Percentiles rank a stretch among this genome's conserved stretches.
Conservation (phyloP, 257 asterid genomes). For the Asclepias syriaca region DNA sequence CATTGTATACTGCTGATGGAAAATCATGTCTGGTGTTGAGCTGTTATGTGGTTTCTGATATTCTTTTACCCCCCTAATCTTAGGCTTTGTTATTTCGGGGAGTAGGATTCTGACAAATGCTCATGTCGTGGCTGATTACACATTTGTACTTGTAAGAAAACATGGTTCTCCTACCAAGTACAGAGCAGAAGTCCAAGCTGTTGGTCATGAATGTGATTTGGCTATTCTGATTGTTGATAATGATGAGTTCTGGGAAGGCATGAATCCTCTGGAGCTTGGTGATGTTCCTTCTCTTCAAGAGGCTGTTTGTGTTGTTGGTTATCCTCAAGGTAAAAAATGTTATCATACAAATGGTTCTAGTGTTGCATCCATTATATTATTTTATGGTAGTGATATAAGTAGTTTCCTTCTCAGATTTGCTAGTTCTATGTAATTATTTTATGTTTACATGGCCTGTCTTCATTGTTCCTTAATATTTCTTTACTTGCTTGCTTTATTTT, state of each 20-base stretch:
- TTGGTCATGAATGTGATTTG: constrained; percentile 96
- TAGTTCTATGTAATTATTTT: neutral
- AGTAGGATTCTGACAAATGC: constrained; percentile 92
- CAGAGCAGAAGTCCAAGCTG: constrained; percentile 79
- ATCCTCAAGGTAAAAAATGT: constrained; percentile 76
- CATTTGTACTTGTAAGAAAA: constrained; percentile 90
- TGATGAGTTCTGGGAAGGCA: constrained; percentile 93
- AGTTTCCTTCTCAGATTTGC: neutral
- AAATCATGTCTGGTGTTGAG: neutral
- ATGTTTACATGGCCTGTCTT: neutral
- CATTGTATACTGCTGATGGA: neutral
- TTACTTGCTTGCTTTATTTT: neutral
- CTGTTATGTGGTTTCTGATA: neutral
- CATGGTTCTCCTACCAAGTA: constrained; percentile 92
- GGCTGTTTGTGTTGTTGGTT: constrained; percentile 97
- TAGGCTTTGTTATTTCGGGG: constrained; percentile 80
- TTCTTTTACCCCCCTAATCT: constrained; percentile 6
- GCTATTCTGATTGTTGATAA: constrained; percentile 78
- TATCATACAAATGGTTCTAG: neutral
- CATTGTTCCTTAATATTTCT: constrained; percentile 4
- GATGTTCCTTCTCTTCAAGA: constrained; percentile 94
- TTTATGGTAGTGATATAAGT: neutral
- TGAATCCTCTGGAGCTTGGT: constrained; percentile 73
- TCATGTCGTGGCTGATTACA: constrained; percentile 97
- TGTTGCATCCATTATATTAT: neutral